These are phyloP conservation scores for Cyclotella cryptica DNA, from an alignment of 108 stramenopile species.

Conservation along the genomic window DNA sequence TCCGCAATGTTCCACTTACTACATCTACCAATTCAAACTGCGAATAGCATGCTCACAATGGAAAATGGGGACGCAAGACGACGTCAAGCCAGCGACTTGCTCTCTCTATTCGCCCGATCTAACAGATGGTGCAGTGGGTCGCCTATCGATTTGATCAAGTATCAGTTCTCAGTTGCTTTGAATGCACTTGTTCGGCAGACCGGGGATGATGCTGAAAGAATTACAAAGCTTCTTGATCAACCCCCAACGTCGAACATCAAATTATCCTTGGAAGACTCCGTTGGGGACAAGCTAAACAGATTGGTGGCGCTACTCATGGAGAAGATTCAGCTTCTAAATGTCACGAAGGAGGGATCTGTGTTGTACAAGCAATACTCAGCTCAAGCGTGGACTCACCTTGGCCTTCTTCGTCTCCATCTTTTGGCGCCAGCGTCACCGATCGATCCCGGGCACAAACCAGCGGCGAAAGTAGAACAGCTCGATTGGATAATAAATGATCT, in stretches of 20 bases:
- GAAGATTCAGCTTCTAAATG: constrained; percentile 46
- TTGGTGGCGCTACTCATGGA: constrained; percentile 58
- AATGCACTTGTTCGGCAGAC: constrained; percentile 37
- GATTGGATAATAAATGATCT: constrained; percentile 54
- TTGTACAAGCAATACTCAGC: constrained; percentile 44
- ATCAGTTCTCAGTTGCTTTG: constrained; percentile 31
- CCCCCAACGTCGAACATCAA: constrained; percentile 8
- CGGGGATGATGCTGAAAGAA: constrained; percentile 10
- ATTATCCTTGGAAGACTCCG: constrained; percentile 21
- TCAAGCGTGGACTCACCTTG: constrained; percentile 76
- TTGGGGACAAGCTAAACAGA: constrained; percentile 30
- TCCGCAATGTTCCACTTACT: constrained; percentile 47
- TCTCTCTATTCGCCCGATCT: constrained; percentile 48
- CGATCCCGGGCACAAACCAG: constrained; percentile 92
- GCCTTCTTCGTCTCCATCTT: constrained; percentile 78
- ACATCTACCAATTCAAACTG: constrained; percentile 24
- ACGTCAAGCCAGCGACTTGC: constrained; percentile 60
- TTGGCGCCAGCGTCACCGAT: constrained; percentile 85
- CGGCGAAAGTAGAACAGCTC: constrained; percentile 76
- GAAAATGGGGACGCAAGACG: constrained; percentile 75
- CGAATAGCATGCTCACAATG: constrained; percentile 56
- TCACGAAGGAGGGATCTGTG: constrained; percentile 17
- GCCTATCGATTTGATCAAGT: constrained; percentile 41
- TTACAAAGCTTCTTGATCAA: constrained; percentile 23
- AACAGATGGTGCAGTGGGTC: not conserved